Evolutionary conservation across 305 asterid genomes (phyloP).

Genomic region (Petunia hybrid): DNA sequence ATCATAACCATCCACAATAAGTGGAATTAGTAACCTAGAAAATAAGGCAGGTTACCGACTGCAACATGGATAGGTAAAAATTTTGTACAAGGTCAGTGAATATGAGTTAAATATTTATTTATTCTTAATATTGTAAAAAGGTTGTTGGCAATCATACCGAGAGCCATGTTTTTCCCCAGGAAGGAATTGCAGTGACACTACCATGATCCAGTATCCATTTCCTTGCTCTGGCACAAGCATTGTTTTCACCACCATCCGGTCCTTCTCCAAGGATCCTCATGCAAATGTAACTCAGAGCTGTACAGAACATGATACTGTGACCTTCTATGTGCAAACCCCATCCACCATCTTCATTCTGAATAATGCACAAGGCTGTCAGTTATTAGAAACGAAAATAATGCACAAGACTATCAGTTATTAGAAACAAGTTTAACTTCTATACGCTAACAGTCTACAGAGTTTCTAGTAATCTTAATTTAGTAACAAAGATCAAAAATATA

Average conservation of each 20-base stretch:
- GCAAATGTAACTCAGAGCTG: conserved; percentile 34
- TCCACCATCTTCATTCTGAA: conserved; percentile 47
- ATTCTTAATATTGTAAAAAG: not conserved
- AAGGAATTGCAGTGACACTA: conserved; percentile 29
- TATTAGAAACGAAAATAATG: too few species aligned
- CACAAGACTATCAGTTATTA: not conserved
- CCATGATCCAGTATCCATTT: conserved; percentile 40
- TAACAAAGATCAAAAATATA: too few species aligned
- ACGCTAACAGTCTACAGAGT: not conserved
- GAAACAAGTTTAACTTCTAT: not conserved
- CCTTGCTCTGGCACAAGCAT: conserved; percentile 14
- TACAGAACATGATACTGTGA: conserved; percentile 42
- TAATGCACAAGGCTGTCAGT: not conserved
- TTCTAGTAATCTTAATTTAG: not conserved
- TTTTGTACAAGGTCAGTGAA: not conserved
- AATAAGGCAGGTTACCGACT: not conserved
- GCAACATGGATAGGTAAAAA: not conserved
- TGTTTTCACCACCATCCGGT: conserved; percentile 25
- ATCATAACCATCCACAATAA: not conserved
- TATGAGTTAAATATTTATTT: not conserved
- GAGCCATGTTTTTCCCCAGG: conserved; percentile 42
- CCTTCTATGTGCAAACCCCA: conserved; percentile 49
- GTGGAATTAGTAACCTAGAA: too few species aligned
- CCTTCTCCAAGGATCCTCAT: conserved; percentile 40
- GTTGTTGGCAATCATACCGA: conserved; percentile 27